These are phyloP conservation scores for Fusarium floridanum DNA, from an alignment of 2,329 filamentous ascomycete genomes.

Conservation along the genomic window DNA sequence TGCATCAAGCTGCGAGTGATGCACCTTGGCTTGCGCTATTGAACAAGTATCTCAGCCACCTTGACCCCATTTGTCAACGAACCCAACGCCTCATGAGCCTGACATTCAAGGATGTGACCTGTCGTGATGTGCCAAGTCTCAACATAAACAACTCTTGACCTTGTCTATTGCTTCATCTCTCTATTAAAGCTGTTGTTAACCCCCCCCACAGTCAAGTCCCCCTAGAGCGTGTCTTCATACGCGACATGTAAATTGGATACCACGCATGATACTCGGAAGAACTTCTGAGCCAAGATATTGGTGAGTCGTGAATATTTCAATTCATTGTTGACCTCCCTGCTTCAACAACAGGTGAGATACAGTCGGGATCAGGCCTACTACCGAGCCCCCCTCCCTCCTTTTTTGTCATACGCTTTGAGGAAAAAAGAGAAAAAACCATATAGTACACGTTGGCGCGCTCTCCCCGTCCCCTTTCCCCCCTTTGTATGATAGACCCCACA, in stretches of 20 bases:
- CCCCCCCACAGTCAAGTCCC: too few species aligned
- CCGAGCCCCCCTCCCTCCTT: conserved; percentile 25
- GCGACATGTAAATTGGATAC: neutral
- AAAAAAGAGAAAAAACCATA: conserved; percentile 24
- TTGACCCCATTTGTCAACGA: neutral
- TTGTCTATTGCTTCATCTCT: neutral
- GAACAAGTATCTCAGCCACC: neutral
- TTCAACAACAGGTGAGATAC: conserved; percentile 17
- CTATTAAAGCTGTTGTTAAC: neutral
- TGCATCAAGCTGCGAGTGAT: neutral
- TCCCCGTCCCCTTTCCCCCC: neutral
- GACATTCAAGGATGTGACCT: neutral
- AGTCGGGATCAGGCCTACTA: conserved; percentile 11
- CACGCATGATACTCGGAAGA: neutral
- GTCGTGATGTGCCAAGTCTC: neutral
- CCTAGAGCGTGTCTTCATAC: neutral
- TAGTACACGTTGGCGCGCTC: conserved; percentile 41
- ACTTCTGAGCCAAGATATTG: neutral
- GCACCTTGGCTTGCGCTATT: neutral
- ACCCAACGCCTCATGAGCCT: neutral
- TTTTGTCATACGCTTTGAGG: conserved; percentile 29
- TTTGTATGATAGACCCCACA: conserved; percentile 29
- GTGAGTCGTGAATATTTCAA: conserved; percentile 21
- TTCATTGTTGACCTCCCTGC: conserved; percentile 24
- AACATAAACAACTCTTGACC: neutral